These are phyloP conservation scores for Jasminum sambac DNA, from an alignment of 257 asterid species.

Conservation along the genomic window DNA sequence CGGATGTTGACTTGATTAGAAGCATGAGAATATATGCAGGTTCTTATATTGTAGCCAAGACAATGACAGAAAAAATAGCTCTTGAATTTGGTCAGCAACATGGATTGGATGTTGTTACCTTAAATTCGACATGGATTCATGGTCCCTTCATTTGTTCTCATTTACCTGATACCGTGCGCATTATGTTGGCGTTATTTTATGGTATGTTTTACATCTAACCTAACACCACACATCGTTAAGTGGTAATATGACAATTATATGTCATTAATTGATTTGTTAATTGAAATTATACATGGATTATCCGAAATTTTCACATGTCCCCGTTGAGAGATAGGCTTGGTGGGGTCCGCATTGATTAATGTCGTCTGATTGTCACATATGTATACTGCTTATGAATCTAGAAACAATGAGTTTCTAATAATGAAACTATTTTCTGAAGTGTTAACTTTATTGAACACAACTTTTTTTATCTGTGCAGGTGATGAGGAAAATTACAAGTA, in stretches of 20 bases:
- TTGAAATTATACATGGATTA: no score
- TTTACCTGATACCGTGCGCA: slow-evolving; percentile 34
- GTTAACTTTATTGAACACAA: not conserved
- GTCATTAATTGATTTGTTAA: no score
- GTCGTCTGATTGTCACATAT: no score
- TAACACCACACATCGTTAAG: not conserved
- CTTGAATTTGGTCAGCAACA: slow-evolving; percentile 41
- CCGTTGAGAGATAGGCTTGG: no score
- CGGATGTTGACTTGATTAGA: slow-evolving; percentile 31
- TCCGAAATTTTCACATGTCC: no score
- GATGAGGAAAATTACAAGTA: slow-evolving; percentile 6
- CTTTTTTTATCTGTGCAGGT: slow-evolving; percentile 22
- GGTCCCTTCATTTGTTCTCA: slow-evolving; percentile 54
- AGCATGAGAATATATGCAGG: slow-evolving; percentile 18
- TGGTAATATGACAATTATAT: no score
- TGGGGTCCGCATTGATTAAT: no score
- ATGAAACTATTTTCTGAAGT: no score
- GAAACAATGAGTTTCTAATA: not conserved
- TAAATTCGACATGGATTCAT: slow-evolving; percentile 45
- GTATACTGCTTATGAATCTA: not conserved
- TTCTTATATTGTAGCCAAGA: slow-evolving; percentile 39
- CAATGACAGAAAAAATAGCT: slow-evolving; percentile 41
- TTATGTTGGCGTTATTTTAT: slow-evolving; percentile 36
- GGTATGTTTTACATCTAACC: slow-evolving; percentile 26
- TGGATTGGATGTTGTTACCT: slow-evolving; percentile 49